These are phyloP conservation scores for Alternaria sp. DNA, from an alignment of 2,329 filamentous ascomycete genomes.

Conservation along the genomic window DNA sequence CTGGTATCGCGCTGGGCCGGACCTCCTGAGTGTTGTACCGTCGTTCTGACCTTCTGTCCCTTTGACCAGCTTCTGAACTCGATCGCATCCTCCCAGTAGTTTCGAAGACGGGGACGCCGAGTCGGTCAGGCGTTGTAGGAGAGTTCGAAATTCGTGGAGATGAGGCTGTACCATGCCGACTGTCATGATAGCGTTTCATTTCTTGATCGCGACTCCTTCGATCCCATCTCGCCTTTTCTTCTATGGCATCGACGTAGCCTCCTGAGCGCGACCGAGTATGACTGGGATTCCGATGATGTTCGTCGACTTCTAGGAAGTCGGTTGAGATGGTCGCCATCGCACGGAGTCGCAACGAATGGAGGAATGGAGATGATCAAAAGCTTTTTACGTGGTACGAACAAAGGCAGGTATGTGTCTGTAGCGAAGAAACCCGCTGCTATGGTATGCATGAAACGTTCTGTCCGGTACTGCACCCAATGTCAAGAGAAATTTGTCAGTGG, in stretches of 20 bases:
- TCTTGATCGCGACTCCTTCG: constrained; percentile 25
- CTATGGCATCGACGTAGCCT: constrained; percentile 31
- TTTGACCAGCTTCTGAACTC: constrained; percentile 8
- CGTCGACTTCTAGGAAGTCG: constrained; percentile 19
- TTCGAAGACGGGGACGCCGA: constrained; percentile 30
- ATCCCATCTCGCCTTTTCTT: constrained; percentile 26
- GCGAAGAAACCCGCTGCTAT: not conserved
- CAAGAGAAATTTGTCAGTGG: not conserved
- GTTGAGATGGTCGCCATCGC: constrained; percentile 16
- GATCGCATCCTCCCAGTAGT: constrained; percentile 16
- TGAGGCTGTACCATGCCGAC: not conserved
- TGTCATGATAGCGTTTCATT: constrained; percentile 32
- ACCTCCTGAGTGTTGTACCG: constrained; percentile 26
- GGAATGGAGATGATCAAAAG: not conserved
- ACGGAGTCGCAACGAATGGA: not conserved
- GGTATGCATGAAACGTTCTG: not conserved
- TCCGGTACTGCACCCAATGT: constrained; percentile 1
- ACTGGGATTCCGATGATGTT: constrained; percentile 2
- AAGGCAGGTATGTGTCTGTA: not conserved
- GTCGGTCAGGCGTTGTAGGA: constrained; percentile 19
- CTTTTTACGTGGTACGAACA: not conserved
- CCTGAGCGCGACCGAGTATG: constrained; percentile 30
- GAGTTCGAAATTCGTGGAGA: constrained; percentile 1
- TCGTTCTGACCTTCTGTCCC: constrained; percentile 4
- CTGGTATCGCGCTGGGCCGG: constrained; percentile 9